Percentiles rank a stretch among this genome's conserved stretches.
Evolutionary conservation across 2,329 filamentous ascomycete genomes (phyloP).

Genomic region (Nothomitra cinnamomea): DNA sequence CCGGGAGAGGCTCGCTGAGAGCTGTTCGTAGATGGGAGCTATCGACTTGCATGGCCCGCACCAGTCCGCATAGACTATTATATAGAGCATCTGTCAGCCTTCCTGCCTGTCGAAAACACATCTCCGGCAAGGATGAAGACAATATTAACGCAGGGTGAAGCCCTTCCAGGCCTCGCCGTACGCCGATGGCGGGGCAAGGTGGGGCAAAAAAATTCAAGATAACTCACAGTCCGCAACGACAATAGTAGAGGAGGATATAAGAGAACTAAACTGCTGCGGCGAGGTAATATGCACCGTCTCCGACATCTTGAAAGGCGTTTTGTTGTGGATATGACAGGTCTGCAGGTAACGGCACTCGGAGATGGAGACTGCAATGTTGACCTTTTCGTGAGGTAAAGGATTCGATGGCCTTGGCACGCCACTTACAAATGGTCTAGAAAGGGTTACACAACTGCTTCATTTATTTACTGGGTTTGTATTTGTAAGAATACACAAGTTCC

Average conservation of each 20-base stretch:
- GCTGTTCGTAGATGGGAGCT: constrained; percentile 63
- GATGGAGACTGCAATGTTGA: neutral
- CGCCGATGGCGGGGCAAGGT: constrained; percentile 2
- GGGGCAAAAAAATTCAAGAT: constrained; percentile 6
- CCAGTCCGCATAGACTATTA: constrained; percentile 71
- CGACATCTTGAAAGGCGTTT: constrained; percentile 21
- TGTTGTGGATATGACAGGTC: neutral
- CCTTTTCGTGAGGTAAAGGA: neutral
- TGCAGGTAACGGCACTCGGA: neutral
- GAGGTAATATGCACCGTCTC: constrained; percentile 40
- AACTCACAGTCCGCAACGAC: constrained; percentile 79
- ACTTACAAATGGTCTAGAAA: too few relatives aligned
- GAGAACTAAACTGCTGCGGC: constrained; percentile 44
- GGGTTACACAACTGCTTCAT: too few relatives aligned
- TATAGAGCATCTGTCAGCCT: constrained; percentile 11
- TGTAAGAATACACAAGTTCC: too few relatives aligned
- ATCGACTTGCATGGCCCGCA: constrained; percentile 73
- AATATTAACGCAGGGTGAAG: constrained; percentile 4
- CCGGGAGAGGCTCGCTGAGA: constrained; percentile 53
- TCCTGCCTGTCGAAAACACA: constrained; percentile 7
- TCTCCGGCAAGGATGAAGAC: constrained; percentile 6
- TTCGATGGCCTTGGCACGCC: neutral
- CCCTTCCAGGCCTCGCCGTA: neutral
- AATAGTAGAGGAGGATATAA: constrained; percentile 56
- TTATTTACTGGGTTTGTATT: too few relatives aligned